Evolutionary conservation across 768 basidiomycete genomes (phyloP), one percentile per base, ranked within the genome.

Genomic region (Hericium rajendrae): DNA sequence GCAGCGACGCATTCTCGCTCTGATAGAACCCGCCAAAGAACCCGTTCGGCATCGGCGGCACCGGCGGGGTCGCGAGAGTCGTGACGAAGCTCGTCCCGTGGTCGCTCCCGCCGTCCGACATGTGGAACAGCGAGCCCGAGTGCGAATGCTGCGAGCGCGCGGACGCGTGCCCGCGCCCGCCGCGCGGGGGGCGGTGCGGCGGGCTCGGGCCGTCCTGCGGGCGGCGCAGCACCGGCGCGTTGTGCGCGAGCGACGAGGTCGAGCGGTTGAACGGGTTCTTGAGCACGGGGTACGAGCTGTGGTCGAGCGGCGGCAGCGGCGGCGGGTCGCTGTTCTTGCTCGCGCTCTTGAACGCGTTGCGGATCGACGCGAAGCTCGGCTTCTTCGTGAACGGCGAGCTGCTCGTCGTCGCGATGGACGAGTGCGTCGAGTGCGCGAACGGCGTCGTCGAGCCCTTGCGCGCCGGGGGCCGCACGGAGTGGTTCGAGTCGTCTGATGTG

Each of bases 191-290:
- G 32, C 86, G 76, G 22, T 78, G 77, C 0, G 81, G 75, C 1
- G 82, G 76, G 56, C 78, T 83, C 5, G 77, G 69, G 1, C 28
- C 28, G 28, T 32, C 74, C 6, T 72, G 67, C 61, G 67, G 76
- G 65, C 68, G 76, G 52, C 66, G 74, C 38, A 72, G 68, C 39
- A 68, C 67, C 32, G 74, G 70, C 13, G 71, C 69, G n/a, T 72
- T 68, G 56, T 83, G 70, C 60, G 69, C 84, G 39, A 90, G 77
- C 1, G 90, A 90, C 1, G 88, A 89, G 0, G 81, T 87, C 6
- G 88, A 90, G 40, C 85, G 84, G 68, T 86, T 87, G 72, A 91
- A 91, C 0, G 88, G 87, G 67, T 88, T 88, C 72, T 85, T 88
- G 61, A 91, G 71, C 39, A 80, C 81, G 18, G 86, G 85, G 66